phyloP scores from a whole-genome alignment of 139 green algal genomes.

The Eudorina sp. region DNA sequence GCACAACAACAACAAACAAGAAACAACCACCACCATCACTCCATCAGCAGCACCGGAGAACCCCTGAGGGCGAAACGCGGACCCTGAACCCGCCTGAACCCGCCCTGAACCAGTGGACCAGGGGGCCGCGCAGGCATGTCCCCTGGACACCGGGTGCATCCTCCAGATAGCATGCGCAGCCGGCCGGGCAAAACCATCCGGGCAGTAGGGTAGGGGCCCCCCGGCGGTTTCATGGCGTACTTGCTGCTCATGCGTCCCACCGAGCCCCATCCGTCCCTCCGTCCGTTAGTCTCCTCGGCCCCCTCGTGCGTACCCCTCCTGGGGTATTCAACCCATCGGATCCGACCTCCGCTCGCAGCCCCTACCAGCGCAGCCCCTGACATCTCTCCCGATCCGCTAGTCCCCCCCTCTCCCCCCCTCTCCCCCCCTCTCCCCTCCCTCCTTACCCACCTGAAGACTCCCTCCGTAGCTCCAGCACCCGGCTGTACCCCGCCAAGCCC shows the following conservation, averaged over 20 bases:
- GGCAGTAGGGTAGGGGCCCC: no score
- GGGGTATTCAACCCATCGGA: not conserved
- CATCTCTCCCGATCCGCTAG: no score
- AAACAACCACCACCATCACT: no score
- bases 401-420: not conserved
- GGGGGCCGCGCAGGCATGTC: no score
- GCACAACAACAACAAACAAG: no score
- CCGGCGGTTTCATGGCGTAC: no score
- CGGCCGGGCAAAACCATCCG: not conserved
- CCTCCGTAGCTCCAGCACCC: conserved; percentile 35
- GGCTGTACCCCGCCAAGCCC: not conserved
- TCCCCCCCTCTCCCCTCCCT: not conserved
- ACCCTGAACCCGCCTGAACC: no score
- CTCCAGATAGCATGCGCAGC: not conserved
- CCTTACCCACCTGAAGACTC: not conserved
- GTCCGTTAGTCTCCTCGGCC: no score
- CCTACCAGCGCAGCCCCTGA: not conserved
- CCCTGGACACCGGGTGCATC: no score
- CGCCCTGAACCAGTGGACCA: not conserved
- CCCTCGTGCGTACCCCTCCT: no score
- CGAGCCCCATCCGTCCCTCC: no score
- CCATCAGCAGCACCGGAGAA: not conserved
- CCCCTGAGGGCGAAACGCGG: not conserved
- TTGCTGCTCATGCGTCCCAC: no score
- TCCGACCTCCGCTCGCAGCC: not conserved